Evolutionary conservation across 1,284 basidiomycete genomes (phyloP).

Genomic region (Boletus mariae): DNA sequence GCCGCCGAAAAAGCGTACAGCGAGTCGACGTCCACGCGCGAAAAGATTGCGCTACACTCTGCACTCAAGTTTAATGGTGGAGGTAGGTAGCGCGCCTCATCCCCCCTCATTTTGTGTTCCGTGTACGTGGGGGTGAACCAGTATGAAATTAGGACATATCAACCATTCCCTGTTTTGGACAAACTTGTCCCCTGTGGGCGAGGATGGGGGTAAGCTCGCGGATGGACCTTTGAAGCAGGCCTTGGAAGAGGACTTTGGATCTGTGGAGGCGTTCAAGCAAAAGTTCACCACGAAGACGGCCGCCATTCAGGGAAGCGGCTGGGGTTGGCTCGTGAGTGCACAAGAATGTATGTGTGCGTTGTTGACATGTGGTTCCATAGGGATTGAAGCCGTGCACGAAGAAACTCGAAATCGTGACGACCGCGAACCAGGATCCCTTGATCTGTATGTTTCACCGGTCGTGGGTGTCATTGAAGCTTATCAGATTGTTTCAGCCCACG

Average conservation of each 20-base stretch:
- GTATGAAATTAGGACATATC: slow-evolving; percentile 60
- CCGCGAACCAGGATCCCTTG: slow-evolving; percentile 95
- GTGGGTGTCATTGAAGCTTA: slow-evolving; percentile 6
- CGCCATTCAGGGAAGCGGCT: slow-evolving; percentile 94
- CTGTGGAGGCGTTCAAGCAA: slow-evolving; percentile 79
- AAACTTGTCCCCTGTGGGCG: slow-evolving; percentile 74
- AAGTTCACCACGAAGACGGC: slow-evolving; percentile 87
- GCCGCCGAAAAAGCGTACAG: slow-evolving; percentile 85
- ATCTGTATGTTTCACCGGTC: slow-evolving; percentile 46
- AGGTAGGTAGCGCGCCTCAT: slow-evolving; percentile 43
- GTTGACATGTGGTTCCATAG: slow-evolving; percentile 33
- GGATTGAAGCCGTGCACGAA: slow-evolving; percentile 70
- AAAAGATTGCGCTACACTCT: slow-evolving; percentile 81
- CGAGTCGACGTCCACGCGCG: slow-evolving; percentile 65
- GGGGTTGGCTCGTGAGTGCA: slow-evolving; percentile 86
- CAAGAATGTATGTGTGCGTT: neutral
- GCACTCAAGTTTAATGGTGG: slow-evolving; percentile 93
- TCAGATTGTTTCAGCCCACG: slow-evolving; percentile 51
- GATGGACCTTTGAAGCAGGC: slow-evolving; percentile 79
- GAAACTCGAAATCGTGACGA: slow-evolving; percentile 87
- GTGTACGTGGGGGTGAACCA: neutral
- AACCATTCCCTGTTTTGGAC: slow-evolving; percentile 98
- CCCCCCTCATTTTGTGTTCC: neutral
- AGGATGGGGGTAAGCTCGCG: slow-evolving; percentile 63
- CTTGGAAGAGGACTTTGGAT: slow-evolving; percentile 83